Evolutionary conservation across 2,329 filamentous ascomycete species (phyloP), one percentile per base, ranked within the genome.

Genomic region (Penicillium sp.): DNA sequence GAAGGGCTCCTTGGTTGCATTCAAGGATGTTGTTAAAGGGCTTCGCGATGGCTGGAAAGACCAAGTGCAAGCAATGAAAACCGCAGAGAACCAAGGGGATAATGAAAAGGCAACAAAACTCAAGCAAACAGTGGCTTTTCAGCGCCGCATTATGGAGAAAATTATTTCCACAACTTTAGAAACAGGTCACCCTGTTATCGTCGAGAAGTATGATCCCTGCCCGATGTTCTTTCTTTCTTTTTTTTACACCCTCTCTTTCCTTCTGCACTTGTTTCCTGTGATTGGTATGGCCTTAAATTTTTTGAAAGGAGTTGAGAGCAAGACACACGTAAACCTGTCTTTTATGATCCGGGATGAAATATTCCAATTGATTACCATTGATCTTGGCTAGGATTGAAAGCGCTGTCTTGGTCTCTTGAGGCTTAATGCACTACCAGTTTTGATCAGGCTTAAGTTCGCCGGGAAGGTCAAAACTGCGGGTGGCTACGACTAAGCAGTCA

Each of bases 41-140:
- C 81, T 88, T 58, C 82, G 85, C 60, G 86, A 88, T 71, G 78
- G 83, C 40, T 89, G 86, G 86, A 87, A 87, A 69, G 75, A 80
- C 37, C 84, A 85, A 66, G 81, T 78, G 46, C 81, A 83, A 64
- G 81, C 82, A 26, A 79, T 88, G 63, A 81, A 83, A 63, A 78
- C 83, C 63, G 86, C 86, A 11, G 84, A 86, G 67, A 83, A 85
- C 60, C 80, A 84, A 72, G 83, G 85, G 68, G 79, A 83, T 68
- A 79, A 78, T 62, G 76, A 80, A 53, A 84, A 86, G 70, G 78
- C 86, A 16, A 79, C 82, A 11, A 73, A 82, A 51, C 76, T 88
- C 22, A 85, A 83, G 69, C 82, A 82, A 65, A 79, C 85, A 59
- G 86, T 87, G 37, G 78, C 82, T 53, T 80, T 83, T 65, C 84